Evolutionary conservation across 768 basidiomycete species (phyloP).

Genomic region (Psilocybe sp.): DNA sequence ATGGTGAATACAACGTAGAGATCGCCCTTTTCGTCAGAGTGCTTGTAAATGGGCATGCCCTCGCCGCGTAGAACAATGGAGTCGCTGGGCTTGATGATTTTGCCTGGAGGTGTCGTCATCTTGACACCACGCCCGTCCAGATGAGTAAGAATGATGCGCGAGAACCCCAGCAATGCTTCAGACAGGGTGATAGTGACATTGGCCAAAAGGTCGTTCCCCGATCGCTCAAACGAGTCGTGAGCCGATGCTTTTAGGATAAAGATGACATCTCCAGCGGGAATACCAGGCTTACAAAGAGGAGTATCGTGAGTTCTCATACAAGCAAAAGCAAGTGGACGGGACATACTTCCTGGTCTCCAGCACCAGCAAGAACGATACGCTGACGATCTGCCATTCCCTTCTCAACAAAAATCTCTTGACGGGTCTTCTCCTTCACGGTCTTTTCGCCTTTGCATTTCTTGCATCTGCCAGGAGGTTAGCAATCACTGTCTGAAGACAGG

Average conservation of each 20-base stretch:
- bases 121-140: slow-evolving; percentile 91
- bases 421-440: slow-evolving; percentile 82
- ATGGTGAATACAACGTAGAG: slow-evolving; percentile 80
- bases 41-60: slow-evolving; percentile 84
- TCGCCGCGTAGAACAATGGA: slow-evolving; percentile 77
- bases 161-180: slow-evolving; percentile 94
- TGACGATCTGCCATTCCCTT: slow-evolving; percentile 84
- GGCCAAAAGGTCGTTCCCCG: slow-evolving; percentile 77
- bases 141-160: slow-evolving; percentile 85
- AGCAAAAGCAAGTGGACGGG: too few relatives aligned
- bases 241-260: slow-evolving; percentile 68
- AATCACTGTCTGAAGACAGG: neutral
- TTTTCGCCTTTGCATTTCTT: slow-evolving; percentile 93
- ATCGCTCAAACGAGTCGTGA: slow-evolving; percentile 82
- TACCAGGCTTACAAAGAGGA: slow-evolving; percentile 56
- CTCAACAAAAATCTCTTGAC: slow-evolving; percentile 84
- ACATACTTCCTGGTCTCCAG: slow-evolving; percentile 84
- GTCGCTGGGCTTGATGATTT: slow-evolving; percentile 72
- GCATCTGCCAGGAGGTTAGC: slow-evolving; percentile 50
- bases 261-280: slow-evolving; percentile 88
- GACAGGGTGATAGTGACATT: slow-evolving; percentile 85
- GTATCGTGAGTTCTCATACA: neutral
- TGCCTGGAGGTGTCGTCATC: slow-evolving; percentile 69
- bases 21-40: slow-evolving; percentile 69
- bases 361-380: slow-evolving; percentile 84